phyloP scores from a whole-genome alignment of 495 filamentous ascomycete genomes.

The Talaromyces liani region DNA sequence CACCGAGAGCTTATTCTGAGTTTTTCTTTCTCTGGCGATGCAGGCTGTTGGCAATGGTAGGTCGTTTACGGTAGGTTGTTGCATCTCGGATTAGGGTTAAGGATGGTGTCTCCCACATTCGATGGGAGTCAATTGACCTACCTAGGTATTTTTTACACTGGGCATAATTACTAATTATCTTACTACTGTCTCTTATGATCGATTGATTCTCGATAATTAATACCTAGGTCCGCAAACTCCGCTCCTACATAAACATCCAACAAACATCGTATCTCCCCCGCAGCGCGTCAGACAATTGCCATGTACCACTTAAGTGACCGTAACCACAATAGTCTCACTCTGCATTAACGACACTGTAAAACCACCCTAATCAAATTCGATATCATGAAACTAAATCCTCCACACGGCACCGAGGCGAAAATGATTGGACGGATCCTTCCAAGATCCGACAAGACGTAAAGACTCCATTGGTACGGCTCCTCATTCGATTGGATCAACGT shows the following conservation, averaged over 20 bases:
- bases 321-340: background rate
- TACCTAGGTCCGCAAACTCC: background rate
- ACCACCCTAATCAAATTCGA: background rate
- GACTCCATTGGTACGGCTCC: background rate
- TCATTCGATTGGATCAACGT: background rate
- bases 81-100: background rate
- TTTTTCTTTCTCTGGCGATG: background rate
- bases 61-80: background rate
- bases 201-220: background rate
- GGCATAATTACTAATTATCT: background rate
- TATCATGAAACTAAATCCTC: background rate
- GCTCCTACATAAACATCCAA: background rate
- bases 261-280: background rate
- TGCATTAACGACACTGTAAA: background rate
- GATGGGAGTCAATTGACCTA: background rate
- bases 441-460: background rate
- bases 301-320: background rate
- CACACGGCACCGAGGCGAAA: background rate
- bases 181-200: background rate
- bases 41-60: background rate
- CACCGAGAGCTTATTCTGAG: background rate
- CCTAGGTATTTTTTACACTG: background rate
- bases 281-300: background rate
- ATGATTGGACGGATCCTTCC: background rate
- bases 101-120: background rate